Evolutionary conservation across 164 flowering plant species (phyloP).

Genomic region (Cinnamomum chago): DNA sequence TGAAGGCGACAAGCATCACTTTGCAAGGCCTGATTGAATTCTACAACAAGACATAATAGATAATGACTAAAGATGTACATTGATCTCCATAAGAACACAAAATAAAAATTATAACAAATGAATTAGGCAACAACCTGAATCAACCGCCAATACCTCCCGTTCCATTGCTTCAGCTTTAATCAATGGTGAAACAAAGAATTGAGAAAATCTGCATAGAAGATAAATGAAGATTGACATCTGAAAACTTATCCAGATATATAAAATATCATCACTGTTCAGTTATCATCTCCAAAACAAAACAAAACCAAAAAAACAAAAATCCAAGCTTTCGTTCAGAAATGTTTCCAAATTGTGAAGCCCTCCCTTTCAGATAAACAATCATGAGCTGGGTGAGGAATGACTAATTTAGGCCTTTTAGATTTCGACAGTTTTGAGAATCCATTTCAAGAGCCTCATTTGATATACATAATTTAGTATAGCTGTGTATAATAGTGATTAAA

Average conservation of each 20-base stretch:
- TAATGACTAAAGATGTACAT: neutral
- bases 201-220: slow-evolving; percentile 70
- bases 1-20: slow-evolving; percentile 96
- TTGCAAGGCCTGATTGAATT: slow-evolving; percentile 91
- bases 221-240: neutral
- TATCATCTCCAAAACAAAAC: no score
- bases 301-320: no score
- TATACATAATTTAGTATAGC: neutral
- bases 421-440: no score
- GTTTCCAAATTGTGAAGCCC: no score
- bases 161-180: slow-evolving; percentile 97
- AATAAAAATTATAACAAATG: neutral
- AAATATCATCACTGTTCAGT: neutral
- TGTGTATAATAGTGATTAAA: neutral
- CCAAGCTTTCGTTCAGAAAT: no score
- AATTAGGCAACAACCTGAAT: slow-evolving; percentile 63
- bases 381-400: no score
- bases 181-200: slow-evolving; percentile 88
- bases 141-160: slow-evolving; percentile 89
- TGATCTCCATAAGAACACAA: neutral
- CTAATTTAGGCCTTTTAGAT: no score
- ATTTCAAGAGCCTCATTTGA: no score
- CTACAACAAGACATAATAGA: slow-evolving; percentile 24
- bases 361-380: no score
- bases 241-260: neutral